Base-by-base conservation (phyloP, 768 basidiomycete genomes). In the Mycena crocata region DNA sequence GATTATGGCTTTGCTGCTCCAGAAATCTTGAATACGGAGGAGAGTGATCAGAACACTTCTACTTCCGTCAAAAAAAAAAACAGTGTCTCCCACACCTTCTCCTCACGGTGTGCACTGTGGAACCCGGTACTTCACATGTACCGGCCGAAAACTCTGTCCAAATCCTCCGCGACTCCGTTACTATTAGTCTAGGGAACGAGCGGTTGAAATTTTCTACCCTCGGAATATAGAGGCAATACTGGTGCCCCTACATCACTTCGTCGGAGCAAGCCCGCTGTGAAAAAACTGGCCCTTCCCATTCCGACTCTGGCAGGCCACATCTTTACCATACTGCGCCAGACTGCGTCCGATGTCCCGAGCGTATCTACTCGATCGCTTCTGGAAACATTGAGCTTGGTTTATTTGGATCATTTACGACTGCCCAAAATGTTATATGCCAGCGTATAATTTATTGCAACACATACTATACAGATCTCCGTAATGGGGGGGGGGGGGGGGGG, bases 101-200 rank as follows among this genome's bases (percentile, higher is more conserved):
- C 54, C 51, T 30, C 37, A 37, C 34, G 49, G 52, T 37, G 24
- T 42, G 40, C 40, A 31, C 9, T 37, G 37, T 13, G 28, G 58
- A 19, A 9, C 35, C 48, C 6, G 44, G n/a, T 21, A 31, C 44
- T 31, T 42, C 63, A 5, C 46, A 17, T 15, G 17, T 30, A 5
- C 51, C 21, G 6, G 13, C 62, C 24, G 24, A 17, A 5, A 26
- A 40, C 45, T 40, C 46, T 8, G 31, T 23, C 1, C 44, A 55
- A 7, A 57, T 35, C 24, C 64, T 70, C 1, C 57, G 50, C 32
- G 64, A 62, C 19, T 63, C 66, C 44, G n/a, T n/a, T n/a, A n/a
- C n/a, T n/a, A 35, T 70, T 32, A 44, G 28, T 13, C 57, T 70
- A 31, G 66, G 69, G 69, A 70, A 70, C 45, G 45, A 59, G 15